A percentile compares a stretch with the other conserved stretches of the same genome.
Conservation (phyloP, 2,329 filamentous ascomycete species). For the Colletotrichum acutatum region DNA sequence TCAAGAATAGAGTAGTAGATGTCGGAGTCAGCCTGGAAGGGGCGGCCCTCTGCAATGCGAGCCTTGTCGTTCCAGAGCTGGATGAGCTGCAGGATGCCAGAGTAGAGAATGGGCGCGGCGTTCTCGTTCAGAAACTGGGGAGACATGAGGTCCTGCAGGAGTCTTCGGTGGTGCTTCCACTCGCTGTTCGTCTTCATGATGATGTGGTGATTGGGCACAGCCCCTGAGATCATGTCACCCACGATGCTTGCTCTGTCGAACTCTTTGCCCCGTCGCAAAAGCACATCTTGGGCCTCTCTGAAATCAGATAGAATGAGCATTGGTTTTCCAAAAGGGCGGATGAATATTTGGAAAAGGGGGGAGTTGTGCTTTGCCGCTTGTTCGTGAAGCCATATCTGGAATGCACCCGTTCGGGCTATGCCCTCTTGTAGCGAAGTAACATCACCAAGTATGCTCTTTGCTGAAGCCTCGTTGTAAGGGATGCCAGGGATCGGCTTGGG, state of each 20-base stretch:
- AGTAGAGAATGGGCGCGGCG: constrained; percentile 46
- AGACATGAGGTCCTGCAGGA: constrained; percentile 51
- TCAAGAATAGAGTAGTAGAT: constrained; percentile 45
- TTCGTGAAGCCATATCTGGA: background rate
- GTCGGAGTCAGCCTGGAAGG: constrained; percentile 43
- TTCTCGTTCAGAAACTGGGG: constrained; percentile 46
- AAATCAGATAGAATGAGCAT: constrained; percentile 39
- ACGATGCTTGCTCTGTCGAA: constrained; percentile 33
- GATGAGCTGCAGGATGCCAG: constrained; percentile 43
- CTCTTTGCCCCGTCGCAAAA: constrained; percentile 38
- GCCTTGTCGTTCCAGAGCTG: constrained; percentile 47
- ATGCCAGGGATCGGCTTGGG: constrained; percentile 58
- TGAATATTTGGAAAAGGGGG: constrained; percentile 48
- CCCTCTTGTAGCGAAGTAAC: constrained; percentile 51
- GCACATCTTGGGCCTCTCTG: constrained; percentile 39
- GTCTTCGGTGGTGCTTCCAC: constrained; percentile 46
- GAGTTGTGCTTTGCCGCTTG: constrained; percentile 44
- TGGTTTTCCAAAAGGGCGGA: constrained; percentile 36
- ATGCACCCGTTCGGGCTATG: constrained; percentile 39
- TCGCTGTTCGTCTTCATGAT: constrained; percentile 41
- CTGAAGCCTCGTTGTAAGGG: constrained; percentile 53
- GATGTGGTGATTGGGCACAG: constrained; percentile 44
- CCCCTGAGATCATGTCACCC: constrained; percentile 38
- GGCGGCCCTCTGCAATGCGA: constrained; percentile 41
- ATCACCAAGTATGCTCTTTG: constrained; percentile 52